These are phyloP conservation scores for Trichosporon coremiiforme DNA, from an alignment of 1,284 basidiomycete species.

Conservation along the genomic window DNA sequence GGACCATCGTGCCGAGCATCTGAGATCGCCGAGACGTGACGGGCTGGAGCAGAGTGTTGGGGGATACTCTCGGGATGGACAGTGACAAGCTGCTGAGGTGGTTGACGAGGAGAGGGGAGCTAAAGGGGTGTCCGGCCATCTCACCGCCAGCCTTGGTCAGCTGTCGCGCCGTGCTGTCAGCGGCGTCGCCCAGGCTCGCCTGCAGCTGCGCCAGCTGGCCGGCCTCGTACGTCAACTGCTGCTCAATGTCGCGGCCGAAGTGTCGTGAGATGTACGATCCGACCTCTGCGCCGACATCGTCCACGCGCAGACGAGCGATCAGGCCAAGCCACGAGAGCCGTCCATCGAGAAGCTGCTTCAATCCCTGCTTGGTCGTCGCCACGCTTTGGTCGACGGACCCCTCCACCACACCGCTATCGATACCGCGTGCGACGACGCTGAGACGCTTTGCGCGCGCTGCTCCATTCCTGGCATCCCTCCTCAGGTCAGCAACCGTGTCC, in stretches of 20 bases:
- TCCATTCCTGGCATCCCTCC: conserved; percentile 32
- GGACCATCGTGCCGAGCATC: conserved; percentile 64
- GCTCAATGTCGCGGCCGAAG: conserved; percentile 70
- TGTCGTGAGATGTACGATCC: conserved; percentile 61
- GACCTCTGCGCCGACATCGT: conserved; percentile 69
- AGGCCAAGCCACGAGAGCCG: conserved; percentile 69
- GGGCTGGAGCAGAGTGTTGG: conserved; percentile 63
- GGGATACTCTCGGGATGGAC: conserved; percentile 60
- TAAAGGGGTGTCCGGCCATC: conserved; percentile 60
- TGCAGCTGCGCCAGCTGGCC: conserved; percentile 68
- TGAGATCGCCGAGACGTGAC: conserved; percentile 64
- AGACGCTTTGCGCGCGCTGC: conserved; percentile 39
- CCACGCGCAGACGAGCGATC: conserved; percentile 63
- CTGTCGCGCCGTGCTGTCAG: conserved; percentile 52
- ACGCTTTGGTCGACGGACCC: conserved; percentile 61
- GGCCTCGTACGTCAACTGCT: conserved; percentile 71
- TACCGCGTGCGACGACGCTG: conserved; percentile 42
- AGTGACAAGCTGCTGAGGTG: conserved; percentile 61
- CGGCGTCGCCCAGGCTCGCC: conserved; percentile 58
- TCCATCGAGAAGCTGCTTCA: conserved; percentile 62
- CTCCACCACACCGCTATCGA: conserved; percentile 56
- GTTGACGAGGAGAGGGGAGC: conserved; percentile 71
- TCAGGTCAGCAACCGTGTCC: conserved; percentile 32
- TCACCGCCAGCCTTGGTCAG: conserved; percentile 33
- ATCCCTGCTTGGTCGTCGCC: conserved; percentile 59